Evolutionary conservation across 2,329 filamentous ascomycete species (phyloP).

Genomic region (Lachnellula suecica): DNA sequence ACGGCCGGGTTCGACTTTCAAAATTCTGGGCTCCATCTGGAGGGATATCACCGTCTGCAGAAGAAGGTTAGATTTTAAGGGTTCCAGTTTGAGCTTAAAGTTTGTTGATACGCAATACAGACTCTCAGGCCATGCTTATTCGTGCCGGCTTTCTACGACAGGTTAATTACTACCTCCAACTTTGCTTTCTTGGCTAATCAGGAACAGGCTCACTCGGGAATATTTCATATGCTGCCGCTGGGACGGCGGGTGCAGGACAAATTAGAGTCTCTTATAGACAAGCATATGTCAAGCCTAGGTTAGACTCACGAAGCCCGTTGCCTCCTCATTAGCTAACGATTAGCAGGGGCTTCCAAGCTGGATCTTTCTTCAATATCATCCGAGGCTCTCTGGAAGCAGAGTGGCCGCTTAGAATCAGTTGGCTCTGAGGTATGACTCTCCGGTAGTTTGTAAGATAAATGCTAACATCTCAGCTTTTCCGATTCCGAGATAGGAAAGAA

Average conservation of each 20-base stretch:
- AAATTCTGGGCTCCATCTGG: constrained; percentile 78
- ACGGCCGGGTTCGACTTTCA: constrained; percentile 63
- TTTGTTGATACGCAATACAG: constrained; percentile 36
- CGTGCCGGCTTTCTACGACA: constrained; percentile 74
- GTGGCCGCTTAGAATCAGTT: constrained; percentile 74
- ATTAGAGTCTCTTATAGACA: constrained; percentile 80
- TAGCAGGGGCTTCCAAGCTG: constrained; percentile 71
- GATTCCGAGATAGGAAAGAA: constrained; percentile 76
- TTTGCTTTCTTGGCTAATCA: constrained; percentile 1
- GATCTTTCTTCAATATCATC: constrained; percentile 84
- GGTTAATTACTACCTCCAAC: constrained; percentile 40
- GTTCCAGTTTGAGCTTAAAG: not conserved
- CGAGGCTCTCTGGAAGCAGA: constrained; percentile 78
- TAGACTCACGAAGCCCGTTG: constrained; percentile 22
- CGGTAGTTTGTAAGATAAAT: not conserved
- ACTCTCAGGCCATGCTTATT: constrained; percentile 65
- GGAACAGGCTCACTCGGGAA: constrained; percentile 75
- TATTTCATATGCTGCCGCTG: constrained; percentile 89
- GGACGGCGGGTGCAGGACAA: constrained; percentile 87
- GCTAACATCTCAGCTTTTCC: constrained; percentile 64
- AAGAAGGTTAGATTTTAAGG: constrained; percentile 48
- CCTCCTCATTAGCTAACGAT: not conserved
- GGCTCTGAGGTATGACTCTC: constrained; percentile 67
- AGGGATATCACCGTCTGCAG: constrained; percentile 57
- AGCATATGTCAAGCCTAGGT: constrained; percentile 80